A percentile compares a stretch with the other conserved stretches of the same genome.
Conservation (phyloP, 2,329 filamentous ascomycete species). For the Colletotrichum magnum region DNA sequence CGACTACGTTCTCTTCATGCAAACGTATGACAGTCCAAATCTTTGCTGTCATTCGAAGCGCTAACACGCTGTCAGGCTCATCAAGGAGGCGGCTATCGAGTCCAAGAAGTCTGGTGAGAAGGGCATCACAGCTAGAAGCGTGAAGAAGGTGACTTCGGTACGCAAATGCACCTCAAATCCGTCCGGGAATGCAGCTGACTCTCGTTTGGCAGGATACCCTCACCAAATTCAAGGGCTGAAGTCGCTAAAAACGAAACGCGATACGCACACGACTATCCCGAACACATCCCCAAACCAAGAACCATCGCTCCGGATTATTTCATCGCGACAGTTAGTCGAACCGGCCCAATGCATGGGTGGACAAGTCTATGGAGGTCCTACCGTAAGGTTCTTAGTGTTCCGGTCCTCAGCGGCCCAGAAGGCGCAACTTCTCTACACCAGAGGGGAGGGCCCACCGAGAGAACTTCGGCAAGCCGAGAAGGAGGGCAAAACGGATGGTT, state of each 20-base stretch:
- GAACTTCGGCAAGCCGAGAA: not conserved
- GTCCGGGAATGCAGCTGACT: not conserved
- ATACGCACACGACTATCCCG: not conserved
- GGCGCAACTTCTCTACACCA: no score
- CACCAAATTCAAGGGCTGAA: constrained; percentile 74
- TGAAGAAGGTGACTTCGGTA: constrained; percentile 84
- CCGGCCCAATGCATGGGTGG: no score
- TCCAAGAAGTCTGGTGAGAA: constrained; percentile 82
- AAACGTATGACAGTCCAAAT: constrained; percentile 59
- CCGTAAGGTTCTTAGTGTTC: no score
- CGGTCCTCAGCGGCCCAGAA: no score
- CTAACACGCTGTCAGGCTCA: constrained; percentile 56
- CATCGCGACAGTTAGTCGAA: no score
- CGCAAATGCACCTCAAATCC: constrained; percentile 46
- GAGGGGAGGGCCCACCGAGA: no score
- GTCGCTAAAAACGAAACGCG: not conserved
- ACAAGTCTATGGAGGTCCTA: no score
- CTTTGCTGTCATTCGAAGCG: constrained; percentile 8
- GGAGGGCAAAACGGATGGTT: not conserved
- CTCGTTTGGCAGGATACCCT: constrained; percentile 68
- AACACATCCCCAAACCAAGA: not conserved
- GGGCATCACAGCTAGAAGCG: constrained; percentile 79
- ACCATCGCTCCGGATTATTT: not conserved
- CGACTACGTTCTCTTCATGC: constrained; percentile 87
- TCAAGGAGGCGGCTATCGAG: constrained; percentile 84